Evolutionary conservation across 2,329 filamentous ascomycete genomes (phyloP).

Genomic region (Leptographium flavum): DNA sequence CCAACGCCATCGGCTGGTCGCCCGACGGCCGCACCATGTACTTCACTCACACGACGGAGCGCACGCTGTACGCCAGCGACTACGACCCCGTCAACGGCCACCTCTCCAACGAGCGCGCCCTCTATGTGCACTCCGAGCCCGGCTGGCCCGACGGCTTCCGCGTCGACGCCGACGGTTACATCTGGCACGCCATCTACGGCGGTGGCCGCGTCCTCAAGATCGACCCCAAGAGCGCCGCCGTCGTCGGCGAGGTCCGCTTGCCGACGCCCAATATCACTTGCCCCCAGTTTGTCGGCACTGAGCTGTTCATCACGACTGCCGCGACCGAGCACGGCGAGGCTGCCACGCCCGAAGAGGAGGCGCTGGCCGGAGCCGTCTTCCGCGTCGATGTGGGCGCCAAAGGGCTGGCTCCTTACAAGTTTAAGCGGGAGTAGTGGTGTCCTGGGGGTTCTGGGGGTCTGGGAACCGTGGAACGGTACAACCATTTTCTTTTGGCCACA

Average conservation of each 20-base stretch:
- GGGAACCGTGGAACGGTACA: too few species aligned
- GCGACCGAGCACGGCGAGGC: conserved; percentile 36
- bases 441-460: too few species aligned
- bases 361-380: conserved; percentile 58
- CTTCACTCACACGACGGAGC: conserved; percentile 64
- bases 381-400: conserved; percentile 60
- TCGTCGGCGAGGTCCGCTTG: conserved; percentile 61
- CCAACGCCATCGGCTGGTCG: conserved; percentile 77
- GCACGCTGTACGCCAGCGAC: conserved; percentile 60
- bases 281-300: conserved; percentile 60
- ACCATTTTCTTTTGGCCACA: too few species aligned
- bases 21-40: conserved; percentile 60
- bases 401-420: conserved; percentile 50
- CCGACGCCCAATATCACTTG: conserved; percentile 74
- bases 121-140: conserved; percentile 53
- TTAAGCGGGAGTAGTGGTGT: conserved; percentile 23
- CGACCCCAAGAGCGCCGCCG: conserved; percentile 43
- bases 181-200: conserved; percentile 83
- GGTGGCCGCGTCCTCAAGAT: conserved; percentile 63
- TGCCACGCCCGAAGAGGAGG: conserved; percentile 43
- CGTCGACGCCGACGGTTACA: conserved; percentile 68
- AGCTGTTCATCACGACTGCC: conserved; percentile 69
- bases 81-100: conserved; percentile 50
- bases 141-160: conserved; percentile 74
- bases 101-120: conserved; percentile 55